Evolutionary conservation across 345 rosid species (phyloP), one percentile per base, ranked within the genome.

Genomic region (Abelmoschus esculentus): DNA sequence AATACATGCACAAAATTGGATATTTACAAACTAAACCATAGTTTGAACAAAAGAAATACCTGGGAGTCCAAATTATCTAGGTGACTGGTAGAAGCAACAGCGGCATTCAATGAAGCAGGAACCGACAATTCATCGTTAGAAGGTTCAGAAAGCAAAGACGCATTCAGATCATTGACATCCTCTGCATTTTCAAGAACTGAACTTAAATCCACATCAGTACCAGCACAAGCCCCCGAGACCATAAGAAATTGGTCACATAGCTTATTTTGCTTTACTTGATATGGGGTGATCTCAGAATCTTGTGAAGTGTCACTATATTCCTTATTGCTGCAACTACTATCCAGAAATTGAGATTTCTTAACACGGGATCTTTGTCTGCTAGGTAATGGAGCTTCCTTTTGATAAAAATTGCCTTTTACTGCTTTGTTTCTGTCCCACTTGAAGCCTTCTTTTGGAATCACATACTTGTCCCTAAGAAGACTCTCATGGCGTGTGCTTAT

Each of bases 401-500:
- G 79, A 74, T 62, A 75, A 67, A 79, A 75, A 71, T 80, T 77
- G 15, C 72, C 81, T 72, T 82, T 83, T 61, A 74, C 69, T 50
- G 68, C 70, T 76, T 82, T 87, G 70, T 69, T 74, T 77, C 81
- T 88, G 60, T 84, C 87, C 71, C 80, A 69, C 77, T 44, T 83
- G 58, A 78, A 70, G 52, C 75, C 66, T 72, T 77, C 83, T 52
- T 83, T 86, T 31, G 90, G 83, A 40, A 82, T 77, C 67, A 75
- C 74, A 80, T 79, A 82, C 64, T 78, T 77, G 74, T 83, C 86
- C 61, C 80, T 74, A 70, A 65, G 22, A 71, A 81, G 62, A 76
- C 79, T 77, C 79, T 86, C 89, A 42, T 68, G 62, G 44, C 65
- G 77, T 66, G 66, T 61, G 73, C 77, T 82, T 46, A 75, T 52